A percentile compares a stretch with the other conserved stretches of the same genome.
Evolutionary conservation across 192 early-diverging fungal species (phyloP).

Genomic region (Coemansia sp.): DNA sequence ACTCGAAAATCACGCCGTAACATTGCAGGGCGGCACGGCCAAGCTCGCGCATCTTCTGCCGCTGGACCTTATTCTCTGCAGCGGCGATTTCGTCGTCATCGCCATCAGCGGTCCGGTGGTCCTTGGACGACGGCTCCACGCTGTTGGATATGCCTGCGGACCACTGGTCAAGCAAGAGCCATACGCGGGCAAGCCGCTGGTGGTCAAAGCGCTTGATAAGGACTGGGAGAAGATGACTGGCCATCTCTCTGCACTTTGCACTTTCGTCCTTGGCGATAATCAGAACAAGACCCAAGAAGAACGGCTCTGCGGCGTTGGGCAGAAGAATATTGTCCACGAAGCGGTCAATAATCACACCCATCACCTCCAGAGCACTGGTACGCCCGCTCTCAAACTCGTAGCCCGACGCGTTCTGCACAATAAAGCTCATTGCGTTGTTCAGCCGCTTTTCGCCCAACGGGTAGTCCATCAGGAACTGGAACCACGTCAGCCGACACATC

Average conservation of each 20-base stretch:
- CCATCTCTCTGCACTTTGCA: slow-evolving; percentile 89
- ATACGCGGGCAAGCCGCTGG: slow-evolving; percentile 61
- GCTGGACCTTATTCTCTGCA: slow-evolving; percentile 7
- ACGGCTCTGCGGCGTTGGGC: slow-evolving; percentile 71
- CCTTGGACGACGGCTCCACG: neutral
- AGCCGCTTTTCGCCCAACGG: slow-evolving; percentile 84
- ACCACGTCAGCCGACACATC: slow-evolving; percentile 75
- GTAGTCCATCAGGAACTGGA: slow-evolving; percentile 95
- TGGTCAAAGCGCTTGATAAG: slow-evolving; percentile 67
- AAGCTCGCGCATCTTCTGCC: slow-evolving; percentile 59
- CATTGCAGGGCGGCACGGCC: slow-evolving; percentile 82
- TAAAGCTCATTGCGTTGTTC: slow-evolving; percentile 80
- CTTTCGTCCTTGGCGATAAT: slow-evolving; percentile 89
- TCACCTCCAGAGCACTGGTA: slow-evolving; percentile 83
- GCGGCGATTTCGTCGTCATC: slow-evolving; percentile 11
- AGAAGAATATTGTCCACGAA: slow-evolving; percentile 76
- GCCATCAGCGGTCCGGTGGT: neutral
- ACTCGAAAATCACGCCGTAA: slow-evolving; percentile 80
- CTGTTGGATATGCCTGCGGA: slow-evolving; percentile 44
- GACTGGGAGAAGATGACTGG: slow-evolving; percentile 68
- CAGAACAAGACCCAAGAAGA: slow-evolving; percentile 86
- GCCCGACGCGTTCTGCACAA: slow-evolving; percentile 81
- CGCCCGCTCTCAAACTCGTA: slow-evolving; percentile 94
- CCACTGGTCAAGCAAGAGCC: slow-evolving; percentile 79
- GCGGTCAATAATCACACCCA: slow-evolving; percentile 76